Conservation (phyloP, 306 rosid species). For the Sphenostylis stenocarpa region DNA sequence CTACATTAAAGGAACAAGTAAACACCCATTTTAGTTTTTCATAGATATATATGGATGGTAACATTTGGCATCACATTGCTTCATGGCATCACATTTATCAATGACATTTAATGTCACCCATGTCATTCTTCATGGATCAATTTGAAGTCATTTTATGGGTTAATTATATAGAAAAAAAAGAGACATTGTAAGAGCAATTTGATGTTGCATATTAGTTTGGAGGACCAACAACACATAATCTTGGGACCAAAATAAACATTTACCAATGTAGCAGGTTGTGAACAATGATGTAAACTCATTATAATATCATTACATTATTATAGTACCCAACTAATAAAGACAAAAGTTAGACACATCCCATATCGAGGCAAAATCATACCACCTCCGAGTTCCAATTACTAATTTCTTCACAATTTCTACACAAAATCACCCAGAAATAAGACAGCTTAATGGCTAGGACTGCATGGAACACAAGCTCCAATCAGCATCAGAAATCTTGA, state of each 20-base stretch:
- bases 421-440: conserved; percentile 5
- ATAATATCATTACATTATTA: background rate
- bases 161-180: background rate
- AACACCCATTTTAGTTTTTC: background rate
- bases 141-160: background rate
- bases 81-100: background rate
- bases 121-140: conserved; percentile 1
- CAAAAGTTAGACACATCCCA: background rate
- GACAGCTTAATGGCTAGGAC: conserved; percentile 6
- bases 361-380: conserved; percentile 1
- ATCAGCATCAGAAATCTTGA: background rate
- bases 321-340: background rate
- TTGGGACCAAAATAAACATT: background rate
- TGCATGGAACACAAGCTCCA: conserved; percentile 9
- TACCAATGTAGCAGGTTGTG: background rate
- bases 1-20: conserved; percentile 2
- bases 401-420: background rate
- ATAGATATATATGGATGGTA: background rate
- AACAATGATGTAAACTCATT: conserved; percentile 3
- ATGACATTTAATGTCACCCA: background rate
- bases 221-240: background rate
- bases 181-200: background rate
- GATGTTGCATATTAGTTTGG: background rate
- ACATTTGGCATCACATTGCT: background rate
- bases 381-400: background rate